A percentile compares a stretch with the other conserved stretches of the same genome.
phyloP scores from a whole-genome alignment of 31 red algal species.

The Odonthalia washingtoniensis region DNA sequence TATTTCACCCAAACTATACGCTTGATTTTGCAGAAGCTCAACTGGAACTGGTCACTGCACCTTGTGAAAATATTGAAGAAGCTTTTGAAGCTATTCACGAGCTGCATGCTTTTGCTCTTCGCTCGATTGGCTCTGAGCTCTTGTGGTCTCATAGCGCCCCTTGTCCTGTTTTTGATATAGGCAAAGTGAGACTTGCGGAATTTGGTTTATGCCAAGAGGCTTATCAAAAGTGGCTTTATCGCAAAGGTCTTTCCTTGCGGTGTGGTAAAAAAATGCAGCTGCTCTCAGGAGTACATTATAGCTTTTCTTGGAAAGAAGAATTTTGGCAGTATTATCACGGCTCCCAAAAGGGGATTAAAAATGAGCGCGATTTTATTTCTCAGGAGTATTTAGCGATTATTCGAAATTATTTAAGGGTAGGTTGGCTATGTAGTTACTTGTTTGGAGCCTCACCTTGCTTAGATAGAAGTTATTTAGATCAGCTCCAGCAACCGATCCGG shows the following conservation, averaged over 20 bases:
- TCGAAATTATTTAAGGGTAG: neutral
- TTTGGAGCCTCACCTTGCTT: constrained; percentile 14
- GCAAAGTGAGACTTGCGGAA: constrained; percentile 1
- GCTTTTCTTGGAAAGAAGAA: neutral
- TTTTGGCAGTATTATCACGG: constrained; percentile 12
- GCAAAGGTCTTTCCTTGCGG: neutral
- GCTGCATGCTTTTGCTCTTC: constrained; percentile 8
- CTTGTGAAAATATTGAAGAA: constrained; percentile 14
- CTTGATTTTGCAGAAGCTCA: constrained; percentile 3
- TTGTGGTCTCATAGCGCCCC: neutral
- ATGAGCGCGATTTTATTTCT: neutral
- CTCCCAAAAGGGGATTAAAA: neutral
- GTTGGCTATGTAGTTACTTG: neutral
- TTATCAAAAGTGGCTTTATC: neutral
- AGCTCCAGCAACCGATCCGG: neutral
- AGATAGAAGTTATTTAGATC: constrained; percentile 1
- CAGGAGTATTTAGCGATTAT: neutral
- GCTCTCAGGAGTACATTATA: constrained; percentile 8
- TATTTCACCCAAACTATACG: neutral
- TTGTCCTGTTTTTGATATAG: neutral
- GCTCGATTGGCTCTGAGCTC: neutral
- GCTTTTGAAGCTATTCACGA: neutral
- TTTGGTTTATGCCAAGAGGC: neutral
- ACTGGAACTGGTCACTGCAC: constrained; percentile 6
- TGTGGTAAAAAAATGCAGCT: constrained; percentile 20